Evolutionary conservation across 164 flowering plant species (phyloP).

Genomic region (Aristolochia fimbriata): DNA sequence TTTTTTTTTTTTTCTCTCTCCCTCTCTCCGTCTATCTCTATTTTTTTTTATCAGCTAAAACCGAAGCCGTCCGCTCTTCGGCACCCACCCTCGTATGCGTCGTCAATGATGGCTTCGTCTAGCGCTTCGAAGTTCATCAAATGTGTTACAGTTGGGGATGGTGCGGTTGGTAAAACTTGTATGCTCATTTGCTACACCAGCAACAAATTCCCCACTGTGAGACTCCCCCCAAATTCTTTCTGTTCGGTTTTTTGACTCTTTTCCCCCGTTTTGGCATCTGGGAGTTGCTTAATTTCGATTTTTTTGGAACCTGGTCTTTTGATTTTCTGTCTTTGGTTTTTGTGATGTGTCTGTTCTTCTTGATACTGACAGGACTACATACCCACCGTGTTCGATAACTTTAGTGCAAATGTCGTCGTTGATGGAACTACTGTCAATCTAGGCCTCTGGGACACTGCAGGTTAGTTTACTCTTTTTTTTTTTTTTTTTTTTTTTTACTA

Average conservation of each 20-base stretch:
- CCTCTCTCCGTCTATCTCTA: conserved; percentile 1
- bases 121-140: conserved; percentile 85
- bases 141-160: conserved; percentile 96
- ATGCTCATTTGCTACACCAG: conserved; percentile 96
- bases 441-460: conserved; percentile 99
- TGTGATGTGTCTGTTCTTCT: conserved; percentile 3
- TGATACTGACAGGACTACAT: conserved; percentile 42
- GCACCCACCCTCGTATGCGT: not conserved
- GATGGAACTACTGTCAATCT: conserved; percentile 91
- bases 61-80: no score
- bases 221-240: conserved; percentile 6
- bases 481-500: not conserved
- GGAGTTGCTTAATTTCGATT: not conserved
- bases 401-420: conserved; percentile 92
- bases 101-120: conserved; percentile 48
- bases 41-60: conserved; percentile 1
- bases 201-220: conserved; percentile 92
- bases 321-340: conserved; percentile 10
- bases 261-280: not conserved
- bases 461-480: conserved; percentile 22
- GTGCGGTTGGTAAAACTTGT: conserved; percentile 96
- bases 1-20: conserved; percentile 8
- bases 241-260: conserved; percentile 3
- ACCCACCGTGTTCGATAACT: conserved; percentile 96
- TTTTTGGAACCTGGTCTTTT: conserved; percentile 19